phyloP scores from a whole-genome alignment of 352 stramenopile genomes.

The Aphanomyces stellatus region DNA sequence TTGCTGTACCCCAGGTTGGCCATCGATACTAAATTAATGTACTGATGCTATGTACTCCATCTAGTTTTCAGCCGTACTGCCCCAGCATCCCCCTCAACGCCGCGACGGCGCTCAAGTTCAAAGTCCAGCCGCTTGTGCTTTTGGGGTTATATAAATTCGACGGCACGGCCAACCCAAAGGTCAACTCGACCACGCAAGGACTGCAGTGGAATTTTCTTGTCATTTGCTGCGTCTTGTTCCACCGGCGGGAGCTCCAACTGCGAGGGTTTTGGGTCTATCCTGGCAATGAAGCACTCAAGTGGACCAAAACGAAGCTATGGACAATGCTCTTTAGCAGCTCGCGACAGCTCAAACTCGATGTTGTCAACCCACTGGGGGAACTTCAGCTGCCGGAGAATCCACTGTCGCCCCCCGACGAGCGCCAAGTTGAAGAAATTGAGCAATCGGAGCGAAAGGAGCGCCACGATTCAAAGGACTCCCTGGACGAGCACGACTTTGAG shows the following conservation, averaged over 20 bases:
- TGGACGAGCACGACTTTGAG: slow-evolving; percentile 17
- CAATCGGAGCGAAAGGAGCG: neutral
- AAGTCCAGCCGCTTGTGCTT: slow-evolving; percentile 73
- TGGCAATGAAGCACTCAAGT: neutral
- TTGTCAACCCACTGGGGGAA: neutral
- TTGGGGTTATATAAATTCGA: slow-evolving; percentile 84
- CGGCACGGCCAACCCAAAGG: slow-evolving; percentile 39
- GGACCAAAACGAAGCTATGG: neutral
- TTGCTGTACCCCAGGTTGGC: slow-evolving; percentile 53
- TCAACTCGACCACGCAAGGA: slow-evolving; percentile 50
- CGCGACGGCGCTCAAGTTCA: slow-evolving; percentile 30
- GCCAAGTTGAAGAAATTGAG: neutral
- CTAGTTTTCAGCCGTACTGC: slow-evolving; percentile 63
- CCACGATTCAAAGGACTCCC: slow-evolving; percentile 11
- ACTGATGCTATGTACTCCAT: neutral
- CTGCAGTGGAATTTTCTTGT: slow-evolving; percentile 83
- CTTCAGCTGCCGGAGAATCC: neutral
- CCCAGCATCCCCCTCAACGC: slow-evolving; percentile 25
- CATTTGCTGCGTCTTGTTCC: slow-evolving; percentile 66
- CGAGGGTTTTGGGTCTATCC: slow-evolving; percentile 57
- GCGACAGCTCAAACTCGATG: neutral
- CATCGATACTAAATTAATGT: neutral
- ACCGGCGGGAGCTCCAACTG: slow-evolving; percentile 65
- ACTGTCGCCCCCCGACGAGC: neutral
- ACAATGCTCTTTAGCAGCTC: neutral